Conservation (phyloP, 352 stramenopile genomes). For the Pythium dissotocum region DNA sequence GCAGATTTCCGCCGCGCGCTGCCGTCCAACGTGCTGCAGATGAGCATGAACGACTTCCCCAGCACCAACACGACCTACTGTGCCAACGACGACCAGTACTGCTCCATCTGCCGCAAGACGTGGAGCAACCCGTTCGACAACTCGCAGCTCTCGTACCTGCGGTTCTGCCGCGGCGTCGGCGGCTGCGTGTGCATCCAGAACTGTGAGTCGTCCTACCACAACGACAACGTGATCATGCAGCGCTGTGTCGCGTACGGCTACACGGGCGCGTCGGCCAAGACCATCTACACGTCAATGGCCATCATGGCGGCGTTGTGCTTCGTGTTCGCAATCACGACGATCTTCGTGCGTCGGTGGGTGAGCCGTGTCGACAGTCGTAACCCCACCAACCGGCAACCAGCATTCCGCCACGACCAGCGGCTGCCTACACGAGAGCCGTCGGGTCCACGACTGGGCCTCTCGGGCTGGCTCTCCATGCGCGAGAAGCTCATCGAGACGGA, state of each 20-base stretch:
- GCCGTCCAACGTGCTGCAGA: background rate
- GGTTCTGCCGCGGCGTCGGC: slow-evolving; percentile 21
- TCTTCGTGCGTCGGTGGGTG: slow-evolving; percentile 19
- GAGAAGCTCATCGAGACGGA: slow-evolving; percentile 57
- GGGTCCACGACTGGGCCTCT: slow-evolving; percentile 44
- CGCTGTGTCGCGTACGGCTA: slow-evolving; percentile 12
- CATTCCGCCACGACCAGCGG: slow-evolving; percentile 15
- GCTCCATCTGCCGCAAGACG: slow-evolving; percentile 18
- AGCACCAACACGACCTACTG: slow-evolving; percentile 28
- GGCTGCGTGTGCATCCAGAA: slow-evolving; percentile 24
- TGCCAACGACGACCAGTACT: slow-evolving; percentile 16
- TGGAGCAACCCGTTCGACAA: slow-evolving; percentile 30
- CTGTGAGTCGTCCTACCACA: slow-evolving; percentile 25
- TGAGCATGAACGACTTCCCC: slow-evolving; percentile 15
- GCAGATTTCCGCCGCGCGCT: slow-evolving; percentile 20
- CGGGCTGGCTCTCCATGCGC: slow-evolving; percentile 52
- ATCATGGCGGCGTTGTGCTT: slow-evolving; percentile 23
- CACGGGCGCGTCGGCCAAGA: slow-evolving; percentile 10
- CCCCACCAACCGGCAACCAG: background rate
- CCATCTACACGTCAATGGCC: slow-evolving; percentile 20
- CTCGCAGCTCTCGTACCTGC: slow-evolving; percentile 24
- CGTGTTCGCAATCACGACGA: slow-evolving; percentile 14
- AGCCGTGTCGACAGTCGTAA: slow-evolving; percentile 1
- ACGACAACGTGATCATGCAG: slow-evolving; percentile 29
- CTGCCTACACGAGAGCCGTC: slow-evolving; percentile 22